Base-by-base conservation (phyloP, 1,139 yeast genomes). In the Protomyces lactucae-debilis region DNA sequence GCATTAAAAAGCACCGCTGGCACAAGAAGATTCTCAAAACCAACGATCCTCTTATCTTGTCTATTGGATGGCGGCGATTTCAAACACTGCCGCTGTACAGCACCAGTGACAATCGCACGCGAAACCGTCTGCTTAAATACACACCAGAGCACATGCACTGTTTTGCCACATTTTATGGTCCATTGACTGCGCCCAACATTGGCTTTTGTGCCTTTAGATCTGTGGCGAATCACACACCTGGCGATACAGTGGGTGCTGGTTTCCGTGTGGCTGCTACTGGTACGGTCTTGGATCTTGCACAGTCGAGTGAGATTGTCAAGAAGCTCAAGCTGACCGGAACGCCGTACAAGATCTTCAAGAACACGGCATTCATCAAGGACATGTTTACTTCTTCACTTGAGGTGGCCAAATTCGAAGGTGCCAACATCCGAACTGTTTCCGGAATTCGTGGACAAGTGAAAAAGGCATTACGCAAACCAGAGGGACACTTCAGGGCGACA, bases 251-350 rank as follows among this genome's bases (percentile, higher is more conserved):
- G 51, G 86, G 96, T 0, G 95, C 96, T 1, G 85, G 92, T 6
- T 95, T 95, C 78, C 82, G 99, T 76, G 91, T 95, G 65, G 90
- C 97, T 1, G 98, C 99, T n/a, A 93, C 99, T 0, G 99, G 99
- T 73, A 83, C 92, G 37, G 92, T 95, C 51, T 95, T 90, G 75
- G 98, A 93, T 74, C 86, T 93, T 72, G 95, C 95, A 75, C 83
- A 85, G 61, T 83, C 88, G 6, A 90, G 85, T 54, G 97, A 93
- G 74, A 92, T 95, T 70, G 99, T 93, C 67, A 95, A 95, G 79
- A 95, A 95, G 74, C 82, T 95, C 76, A 95, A 95, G 76, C 82
- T 95, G 68, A 97, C 93, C 37, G 99, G 99, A 61, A 82, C 90
- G 74, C 98, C 99, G 35, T 85, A 87, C 76, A 92, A 95, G 78